A percentile compares a stretch with the other conserved stretches of the same genome.
Evolutionary conservation across 2,329 filamentous ascomycete species (phyloP).

Genomic region (Alternaria ventricosa): DNA sequence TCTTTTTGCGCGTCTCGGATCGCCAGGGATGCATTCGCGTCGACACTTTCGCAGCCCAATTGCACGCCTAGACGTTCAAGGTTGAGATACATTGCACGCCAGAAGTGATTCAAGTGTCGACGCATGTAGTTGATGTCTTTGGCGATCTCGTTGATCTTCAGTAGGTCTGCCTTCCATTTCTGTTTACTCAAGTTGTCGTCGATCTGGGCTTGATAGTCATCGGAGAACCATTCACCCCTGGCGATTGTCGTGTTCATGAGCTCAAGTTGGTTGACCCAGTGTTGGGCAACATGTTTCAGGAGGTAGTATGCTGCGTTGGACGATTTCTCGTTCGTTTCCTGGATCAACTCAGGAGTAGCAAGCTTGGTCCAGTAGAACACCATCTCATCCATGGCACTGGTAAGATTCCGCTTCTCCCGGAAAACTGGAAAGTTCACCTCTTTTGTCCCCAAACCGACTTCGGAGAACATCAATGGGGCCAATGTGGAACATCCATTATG

Average conservation of each 20-base stretch:
- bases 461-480: background rate
- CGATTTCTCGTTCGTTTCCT: background rate
- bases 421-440: background rate
- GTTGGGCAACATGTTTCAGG: background rate
- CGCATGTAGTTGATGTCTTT: conserved; percentile 28
- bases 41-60: background rate
- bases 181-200: conserved; percentile 8
- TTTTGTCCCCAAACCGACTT: background rate
- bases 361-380: background rate
- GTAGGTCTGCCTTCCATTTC: conserved; percentile 24
- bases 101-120: conserved; percentile 23
- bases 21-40: background rate
- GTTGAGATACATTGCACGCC: conserved; percentile 22
- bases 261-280: conserved; percentile 8
- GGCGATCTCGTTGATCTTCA: conserved; percentile 13
- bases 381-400: background rate
- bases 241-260: conserved; percentile 3
- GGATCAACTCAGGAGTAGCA: background rate
- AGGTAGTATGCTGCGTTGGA: conserved; percentile 5
- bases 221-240: conserved; percentile 20
- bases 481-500: background rate
- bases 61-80: conserved; percentile 10
- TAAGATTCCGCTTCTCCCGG: background rate
- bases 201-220: conserved; percentile 22
- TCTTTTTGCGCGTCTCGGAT: conserved; percentile 25